Evolutionary conservation across 768 basidiomycete species (phyloP).

Genomic region (Krasilnikovozyma curviuscula): DNA sequence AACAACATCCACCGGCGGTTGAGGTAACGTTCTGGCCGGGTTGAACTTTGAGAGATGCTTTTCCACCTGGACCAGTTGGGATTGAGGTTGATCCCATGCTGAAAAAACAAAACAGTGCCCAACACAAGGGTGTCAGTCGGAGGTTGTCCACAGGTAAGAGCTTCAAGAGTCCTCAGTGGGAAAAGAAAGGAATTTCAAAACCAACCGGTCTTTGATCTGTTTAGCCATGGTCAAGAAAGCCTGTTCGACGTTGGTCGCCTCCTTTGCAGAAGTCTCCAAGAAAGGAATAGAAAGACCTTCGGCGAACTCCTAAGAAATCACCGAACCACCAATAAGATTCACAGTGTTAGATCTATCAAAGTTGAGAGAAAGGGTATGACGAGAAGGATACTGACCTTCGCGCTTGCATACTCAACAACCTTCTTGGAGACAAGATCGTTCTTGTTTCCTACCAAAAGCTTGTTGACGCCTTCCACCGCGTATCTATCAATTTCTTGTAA

Average conservation of each 20-base stretch:
- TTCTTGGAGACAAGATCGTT: conserved; percentile 13
- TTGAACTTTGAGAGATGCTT: conserved; percentile 56
- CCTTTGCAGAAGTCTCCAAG: conserved; percentile 13
- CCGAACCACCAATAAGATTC: not conserved
- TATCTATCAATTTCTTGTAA: conserved; percentile 68
- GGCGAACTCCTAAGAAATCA: conserved; percentile 9
- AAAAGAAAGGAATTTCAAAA: not conserved
- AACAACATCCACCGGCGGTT: conserved; percentile 65
- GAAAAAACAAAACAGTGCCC: not conserved
- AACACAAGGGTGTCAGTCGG: not conserved
- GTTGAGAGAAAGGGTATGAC: not conserved
- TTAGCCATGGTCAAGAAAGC: conserved; percentile 14
- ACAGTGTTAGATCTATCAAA: not conserved
- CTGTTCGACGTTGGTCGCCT: conserved; percentile 14
- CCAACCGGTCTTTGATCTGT: conserved; percentile 76
- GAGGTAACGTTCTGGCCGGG: conserved; percentile 68
- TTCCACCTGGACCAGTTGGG: conserved; percentile 47
- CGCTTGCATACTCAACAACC: conserved; percentile 70
- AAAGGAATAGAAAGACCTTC: conserved; percentile 12
- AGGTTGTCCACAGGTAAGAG: not conserved
- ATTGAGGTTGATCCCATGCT: conserved; percentile 75
- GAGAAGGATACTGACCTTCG: conserved; percentile 39
- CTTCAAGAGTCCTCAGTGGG: not conserved
- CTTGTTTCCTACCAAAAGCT: conserved; percentile 14
- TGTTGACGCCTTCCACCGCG: conserved; percentile 13